Conservation (phyloP, 805 yeast species). For the Myxozyma sirexii region DNA sequence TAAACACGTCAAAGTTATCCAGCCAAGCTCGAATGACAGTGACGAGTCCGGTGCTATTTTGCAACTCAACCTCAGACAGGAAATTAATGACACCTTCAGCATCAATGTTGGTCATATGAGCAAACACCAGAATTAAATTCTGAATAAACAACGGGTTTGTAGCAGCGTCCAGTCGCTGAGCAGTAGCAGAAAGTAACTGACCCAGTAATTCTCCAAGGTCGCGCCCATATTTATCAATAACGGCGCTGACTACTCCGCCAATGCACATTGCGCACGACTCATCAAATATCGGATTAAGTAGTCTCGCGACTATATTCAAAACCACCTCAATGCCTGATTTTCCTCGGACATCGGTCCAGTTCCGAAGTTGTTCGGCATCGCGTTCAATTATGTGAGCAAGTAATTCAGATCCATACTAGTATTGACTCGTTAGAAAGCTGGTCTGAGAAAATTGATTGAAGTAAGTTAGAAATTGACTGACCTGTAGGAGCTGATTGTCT, state of each 20-base stretch:
- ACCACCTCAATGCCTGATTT: constrained; percentile 57
- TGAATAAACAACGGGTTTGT: constrained; percentile 74
- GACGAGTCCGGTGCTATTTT: constrained; percentile 49
- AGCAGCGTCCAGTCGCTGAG: constrained; percentile 64
- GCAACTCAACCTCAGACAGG: constrained; percentile 45
- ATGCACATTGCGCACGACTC: constrained; percentile 83
- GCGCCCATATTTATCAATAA: constrained; percentile 52
- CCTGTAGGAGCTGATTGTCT: constrained; percentile 30
- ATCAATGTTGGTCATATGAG: constrained; percentile 65
- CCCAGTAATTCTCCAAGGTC: constrained; percentile 47
- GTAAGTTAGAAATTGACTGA: neutral
- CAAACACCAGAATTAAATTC: constrained; percentile 73
- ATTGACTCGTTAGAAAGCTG: neutral
- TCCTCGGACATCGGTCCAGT: constrained; percentile 33
- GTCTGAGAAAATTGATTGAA: too few relatives aligned
- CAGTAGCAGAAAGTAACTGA: constrained; percentile 73
- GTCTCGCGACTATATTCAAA: constrained; percentile 65
- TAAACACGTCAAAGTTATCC: constrained; percentile 72
- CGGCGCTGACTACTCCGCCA: constrained; percentile 65
- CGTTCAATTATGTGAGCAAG: constrained; percentile 60
- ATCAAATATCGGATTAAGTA: constrained; percentile 66
- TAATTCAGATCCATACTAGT: constrained; percentile 68
- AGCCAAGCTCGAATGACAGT: constrained; percentile 80
- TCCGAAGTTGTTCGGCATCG: constrained; percentile 39
- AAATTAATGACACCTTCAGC: constrained; percentile 67